Conservation (phyloP, 1,139 yeast genomes). For the Debaryomyces robertsiae region DNA sequence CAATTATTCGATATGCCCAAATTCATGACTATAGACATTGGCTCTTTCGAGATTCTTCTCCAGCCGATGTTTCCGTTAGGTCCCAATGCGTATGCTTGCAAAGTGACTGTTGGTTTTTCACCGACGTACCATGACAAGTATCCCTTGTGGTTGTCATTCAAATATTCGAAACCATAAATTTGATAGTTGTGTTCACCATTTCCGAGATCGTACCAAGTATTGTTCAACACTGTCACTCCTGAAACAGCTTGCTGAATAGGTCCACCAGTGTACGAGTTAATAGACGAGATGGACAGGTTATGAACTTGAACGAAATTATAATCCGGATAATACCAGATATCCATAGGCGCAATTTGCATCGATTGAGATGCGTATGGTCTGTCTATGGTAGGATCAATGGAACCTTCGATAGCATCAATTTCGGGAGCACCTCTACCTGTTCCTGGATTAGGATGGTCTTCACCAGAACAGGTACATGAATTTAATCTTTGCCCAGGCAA, state of each 20-base stretch:
- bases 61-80: conserved; percentile 84
- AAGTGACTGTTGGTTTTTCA: conserved; percentile 61
- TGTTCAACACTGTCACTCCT: conserved; percentile 68
- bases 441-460: conserved; percentile 79
- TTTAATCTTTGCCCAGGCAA: conserved; percentile 76
- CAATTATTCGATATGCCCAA: conserved; percentile 79
- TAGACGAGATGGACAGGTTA: conserved; percentile 60
- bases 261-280: conserved; percentile 82
- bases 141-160: conserved; percentile 66
- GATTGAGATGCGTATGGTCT: conserved; percentile 79
- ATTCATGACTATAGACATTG: conserved; percentile 79
- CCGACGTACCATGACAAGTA: conserved; percentile 86
- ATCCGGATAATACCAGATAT: conserved; percentile 84
- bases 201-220: conserved; percentile 74
- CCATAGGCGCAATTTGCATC: conserved; percentile 80
- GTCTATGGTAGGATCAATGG: conserved; percentile 43
- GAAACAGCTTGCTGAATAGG: conserved; percentile 85
- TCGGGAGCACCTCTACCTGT: conserved; percentile 89
- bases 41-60: conserved; percentile 78
- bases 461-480: conserved; percentile 71
- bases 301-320: conserved; percentile 67
- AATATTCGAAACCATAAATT: conserved; percentile 74
- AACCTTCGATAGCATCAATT: conserved; percentile 83
- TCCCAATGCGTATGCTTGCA: conserved; percentile 63
- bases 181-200: conserved; percentile 56